phyloP scores from a whole-genome alignment of 2,329 filamentous ascomycete genomes.

The Stachybotrys elegans region DNA sequence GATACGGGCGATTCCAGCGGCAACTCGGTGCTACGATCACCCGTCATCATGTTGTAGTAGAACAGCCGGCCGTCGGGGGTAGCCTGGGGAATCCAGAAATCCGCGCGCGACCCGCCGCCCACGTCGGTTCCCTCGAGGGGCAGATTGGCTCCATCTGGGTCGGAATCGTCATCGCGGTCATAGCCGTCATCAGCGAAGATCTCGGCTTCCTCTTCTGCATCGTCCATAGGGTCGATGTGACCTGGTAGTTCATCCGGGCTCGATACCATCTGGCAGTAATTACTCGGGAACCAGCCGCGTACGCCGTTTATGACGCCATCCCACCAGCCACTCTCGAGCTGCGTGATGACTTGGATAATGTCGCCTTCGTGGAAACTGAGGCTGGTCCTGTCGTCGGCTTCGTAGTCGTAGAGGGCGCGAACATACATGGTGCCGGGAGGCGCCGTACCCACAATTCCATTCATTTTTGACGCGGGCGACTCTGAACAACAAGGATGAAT shows the following conservation, averaged over 20 bases:
- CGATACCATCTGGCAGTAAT: conserved; percentile 88
- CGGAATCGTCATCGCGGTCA: conserved; percentile 62
- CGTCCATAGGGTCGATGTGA: conserved; percentile 49
- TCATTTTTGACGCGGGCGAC: conserved; percentile 43
- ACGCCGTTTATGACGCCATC: conserved; percentile 96
- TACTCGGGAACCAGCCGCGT: conserved; percentile 98
- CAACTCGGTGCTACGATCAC: conserved; percentile 89
- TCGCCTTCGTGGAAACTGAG: conserved; percentile 96
- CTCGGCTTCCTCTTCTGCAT: conserved; percentile 60
- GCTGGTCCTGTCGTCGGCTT: conserved; percentile 94
- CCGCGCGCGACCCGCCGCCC: conserved; percentile 73
- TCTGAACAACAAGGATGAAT: conserved; percentile 9
- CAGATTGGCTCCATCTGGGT: conserved; percentile 54
- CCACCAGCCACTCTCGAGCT: conserved; percentile 98
- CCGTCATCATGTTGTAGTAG: conserved; percentile 98
- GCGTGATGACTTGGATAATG: conserved; percentile 96
- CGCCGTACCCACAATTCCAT: conserved; percentile 54
- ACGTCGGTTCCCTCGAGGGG: conserved; percentile 63
- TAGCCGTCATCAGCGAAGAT: conserved; percentile 64
- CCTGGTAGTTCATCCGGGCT: conserved; percentile 69
- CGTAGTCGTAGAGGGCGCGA: conserved; percentile 94
- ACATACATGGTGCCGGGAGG: conserved; percentile 77
- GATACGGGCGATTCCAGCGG: conserved; percentile 86
- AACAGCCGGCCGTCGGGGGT: conserved; percentile 89
- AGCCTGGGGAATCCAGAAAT: conserved; percentile 98